phyloP scores from a whole-genome alignment of 164 flowering plant genomes.

The Saururus chinensis region DNA sequence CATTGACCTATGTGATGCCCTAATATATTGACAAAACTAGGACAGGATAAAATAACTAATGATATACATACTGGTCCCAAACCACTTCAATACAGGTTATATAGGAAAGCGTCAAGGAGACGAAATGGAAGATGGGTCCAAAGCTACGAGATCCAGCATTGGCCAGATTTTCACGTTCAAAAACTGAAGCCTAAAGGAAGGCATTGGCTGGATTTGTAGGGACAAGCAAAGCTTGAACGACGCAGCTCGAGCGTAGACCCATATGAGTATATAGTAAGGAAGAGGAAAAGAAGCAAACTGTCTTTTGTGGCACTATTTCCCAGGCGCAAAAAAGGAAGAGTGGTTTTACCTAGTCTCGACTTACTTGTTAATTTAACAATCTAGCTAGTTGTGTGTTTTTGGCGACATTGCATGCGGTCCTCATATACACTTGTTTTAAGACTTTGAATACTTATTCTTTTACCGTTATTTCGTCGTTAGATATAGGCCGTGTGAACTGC shows the following conservation, averaged over 20 bases:
- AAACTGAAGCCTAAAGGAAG: neutral
- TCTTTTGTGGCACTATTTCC: neutral
- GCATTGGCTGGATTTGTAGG: neutral
- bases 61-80: no score
- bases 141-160: neutral
- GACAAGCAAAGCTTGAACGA: neutral
- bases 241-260: neutral
- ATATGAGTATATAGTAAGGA: no score
- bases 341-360: neutral
- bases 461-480: no score
- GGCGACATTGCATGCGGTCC: neutral
- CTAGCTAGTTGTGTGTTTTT: neutral
- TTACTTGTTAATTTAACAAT: neutral
- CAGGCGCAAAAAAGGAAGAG: neutral
- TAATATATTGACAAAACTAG: no score
- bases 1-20: no score
- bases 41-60: neutral
- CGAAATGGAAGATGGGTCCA: neutral
- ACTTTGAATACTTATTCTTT: no score
- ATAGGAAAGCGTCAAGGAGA: neutral
- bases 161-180: neutral
- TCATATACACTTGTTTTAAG: no score
- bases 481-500: no score
- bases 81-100: neutral
- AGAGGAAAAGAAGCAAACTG: neutral